Conservation (phyloP, 768 basidiomycete species). For the Boletus eberwhitei region DNA sequence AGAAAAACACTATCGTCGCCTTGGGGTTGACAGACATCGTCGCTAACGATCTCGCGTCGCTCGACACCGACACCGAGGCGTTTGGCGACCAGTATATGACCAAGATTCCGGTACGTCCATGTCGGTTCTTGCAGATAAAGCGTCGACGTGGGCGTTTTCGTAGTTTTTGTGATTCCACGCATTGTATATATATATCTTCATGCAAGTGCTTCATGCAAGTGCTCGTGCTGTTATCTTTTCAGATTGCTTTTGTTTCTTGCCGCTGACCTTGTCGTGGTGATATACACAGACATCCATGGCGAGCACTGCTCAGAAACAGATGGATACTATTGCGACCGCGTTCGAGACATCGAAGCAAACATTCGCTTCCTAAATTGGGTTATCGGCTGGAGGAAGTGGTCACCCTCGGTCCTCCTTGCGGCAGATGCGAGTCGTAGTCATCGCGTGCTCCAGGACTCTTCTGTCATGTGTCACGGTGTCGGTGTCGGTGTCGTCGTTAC, state of each 20-base stretch:
- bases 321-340: neutral
- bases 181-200: too few relatives aligned
- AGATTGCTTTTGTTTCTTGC: neutral
- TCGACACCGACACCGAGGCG: fast-evolving
- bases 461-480: too few relatives aligned
- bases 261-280: too few relatives aligned
- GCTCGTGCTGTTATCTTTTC: neutral
- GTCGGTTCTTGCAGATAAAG: too few relatives aligned
- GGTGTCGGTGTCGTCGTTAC: too few relatives aligned
- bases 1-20: neutral
- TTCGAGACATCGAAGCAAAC: neutral
- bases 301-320: too few relatives aligned
- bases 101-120: too few relatives aligned
- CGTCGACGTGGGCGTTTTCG: too few relatives aligned
- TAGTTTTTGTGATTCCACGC: too few relatives aligned
- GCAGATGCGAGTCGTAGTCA: slow-evolving; percentile 15
- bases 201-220: too few relatives aligned
- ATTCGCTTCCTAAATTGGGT: neutral
- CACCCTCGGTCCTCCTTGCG: neutral
- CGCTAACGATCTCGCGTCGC: neutral
- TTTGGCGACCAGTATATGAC: neutral
- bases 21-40: fast-evolving
- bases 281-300: neutral
- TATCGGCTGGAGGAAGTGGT: neutral
- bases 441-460: too few relatives aligned